phyloP scores from a whole-genome alignment of 2,329 filamentous ascomycete species.

The Sarocladiaceae sp. region DNA sequence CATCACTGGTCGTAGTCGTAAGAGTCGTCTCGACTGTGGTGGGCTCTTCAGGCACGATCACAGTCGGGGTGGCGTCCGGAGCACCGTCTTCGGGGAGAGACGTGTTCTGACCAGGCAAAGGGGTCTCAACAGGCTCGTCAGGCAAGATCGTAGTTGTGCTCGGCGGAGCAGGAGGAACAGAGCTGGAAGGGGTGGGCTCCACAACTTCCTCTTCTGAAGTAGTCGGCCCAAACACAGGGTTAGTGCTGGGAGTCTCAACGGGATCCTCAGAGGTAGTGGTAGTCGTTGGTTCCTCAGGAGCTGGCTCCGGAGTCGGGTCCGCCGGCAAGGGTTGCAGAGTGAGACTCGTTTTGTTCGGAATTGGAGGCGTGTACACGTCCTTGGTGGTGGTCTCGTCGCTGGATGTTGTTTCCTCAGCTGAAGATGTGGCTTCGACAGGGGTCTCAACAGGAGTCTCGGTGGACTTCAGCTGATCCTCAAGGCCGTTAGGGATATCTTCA shows the following conservation, averaged over 20 bases:
- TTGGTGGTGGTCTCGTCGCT: background rate
- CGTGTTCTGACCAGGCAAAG: background rate
- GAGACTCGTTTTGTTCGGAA: background rate
- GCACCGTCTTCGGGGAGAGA: background rate
- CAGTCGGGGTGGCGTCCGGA: background rate
- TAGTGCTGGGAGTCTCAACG: constrained; percentile 1
- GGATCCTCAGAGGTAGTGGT: background rate
- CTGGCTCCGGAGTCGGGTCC: background rate
- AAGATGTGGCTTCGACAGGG: too few species aligned
- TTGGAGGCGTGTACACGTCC: background rate
- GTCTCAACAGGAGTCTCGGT: background rate
- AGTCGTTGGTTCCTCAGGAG: background rate
- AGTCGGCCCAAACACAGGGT: background rate
- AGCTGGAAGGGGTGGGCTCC: background rate
- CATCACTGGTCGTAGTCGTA: background rate
- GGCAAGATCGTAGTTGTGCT: constrained; percentile 5
- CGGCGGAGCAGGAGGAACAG: background rate
- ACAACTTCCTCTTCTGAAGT: background rate
- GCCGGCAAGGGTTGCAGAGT: background rate
- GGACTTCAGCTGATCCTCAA: background rate
- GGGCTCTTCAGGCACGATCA: background rate
- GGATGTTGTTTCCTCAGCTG: too few species aligned
- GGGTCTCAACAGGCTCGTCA: background rate
- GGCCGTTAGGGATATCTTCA: background rate
- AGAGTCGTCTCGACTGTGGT: background rate